Conservation (phyloP, 2,329 filamentous ascomycete genomes). For the Aspergillus thermomutatus region DNA sequence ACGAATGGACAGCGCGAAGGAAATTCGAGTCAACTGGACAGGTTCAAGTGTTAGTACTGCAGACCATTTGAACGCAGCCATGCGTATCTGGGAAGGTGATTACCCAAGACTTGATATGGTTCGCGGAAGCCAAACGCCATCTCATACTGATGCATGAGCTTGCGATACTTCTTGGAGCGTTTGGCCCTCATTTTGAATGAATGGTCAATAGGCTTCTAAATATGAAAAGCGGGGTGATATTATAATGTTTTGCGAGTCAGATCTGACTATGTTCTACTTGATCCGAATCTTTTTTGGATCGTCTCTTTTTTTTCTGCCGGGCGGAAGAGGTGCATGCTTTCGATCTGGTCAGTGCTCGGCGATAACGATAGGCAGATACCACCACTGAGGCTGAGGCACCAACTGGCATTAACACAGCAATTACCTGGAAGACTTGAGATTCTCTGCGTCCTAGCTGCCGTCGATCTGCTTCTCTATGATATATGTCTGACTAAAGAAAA, state of each 20-base stretch:
- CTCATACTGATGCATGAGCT: slow-evolving; percentile 91
- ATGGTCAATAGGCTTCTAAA: slow-evolving; percentile 3
- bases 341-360: slow-evolving; percentile 25
- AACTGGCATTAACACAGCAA: not conserved
- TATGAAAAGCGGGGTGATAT: slow-evolving; percentile 3
- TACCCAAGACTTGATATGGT: slow-evolving; percentile 84
- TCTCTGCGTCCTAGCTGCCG: not conserved
- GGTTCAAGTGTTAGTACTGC: slow-evolving; percentile 1
- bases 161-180: slow-evolving; percentile 71
- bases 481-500: not conserved
- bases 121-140: slow-evolving; percentile 86
- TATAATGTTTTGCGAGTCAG: slow-evolving; percentile 7
- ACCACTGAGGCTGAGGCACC: not conserved
- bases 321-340: slow-evolving; percentile 20
- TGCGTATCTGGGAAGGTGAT: slow-evolving; percentile 14
- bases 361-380: not conserved
- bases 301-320: slow-evolving; percentile 32
- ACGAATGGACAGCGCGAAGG: slow-evolving; percentile 73
- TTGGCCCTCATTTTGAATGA: slow-evolving; percentile 62
- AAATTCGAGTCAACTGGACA: slow-evolving; percentile 74
- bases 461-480: not conserved
- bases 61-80: slow-evolving; percentile 6
- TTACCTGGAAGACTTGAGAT: not conserved
- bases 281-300: slow-evolving; percentile 28
- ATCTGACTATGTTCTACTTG: slow-evolving; percentile 8